phyloP scores from a whole-genome alignment of 179 eudicot genomes.

The Silene noctiflora region DNA sequence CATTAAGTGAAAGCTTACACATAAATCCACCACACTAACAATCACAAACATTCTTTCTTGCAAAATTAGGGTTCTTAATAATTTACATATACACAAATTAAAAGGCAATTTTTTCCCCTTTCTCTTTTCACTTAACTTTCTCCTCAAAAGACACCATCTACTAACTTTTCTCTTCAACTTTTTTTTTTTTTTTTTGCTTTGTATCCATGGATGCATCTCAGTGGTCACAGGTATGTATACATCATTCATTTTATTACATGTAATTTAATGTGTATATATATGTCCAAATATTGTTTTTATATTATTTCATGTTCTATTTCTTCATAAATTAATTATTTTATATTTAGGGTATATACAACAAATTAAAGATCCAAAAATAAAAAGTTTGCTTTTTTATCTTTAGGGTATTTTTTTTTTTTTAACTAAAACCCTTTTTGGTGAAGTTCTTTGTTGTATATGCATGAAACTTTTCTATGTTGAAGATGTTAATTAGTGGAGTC shows the following conservation, averaged over 20 bases:
- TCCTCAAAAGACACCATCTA: conserved; percentile 38
- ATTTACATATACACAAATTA: conserved; percentile 18
- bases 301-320: neutral
- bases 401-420: neutral
- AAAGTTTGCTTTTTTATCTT: conserved; percentile 14
- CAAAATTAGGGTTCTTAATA: conserved; percentile 35
- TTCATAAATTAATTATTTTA: neutral
- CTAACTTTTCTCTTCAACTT: conserved; percentile 27
- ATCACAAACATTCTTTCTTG: conserved; percentile 44
- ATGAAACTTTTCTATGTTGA: conserved; percentile 34
- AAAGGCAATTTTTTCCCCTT: conserved; percentile 13
- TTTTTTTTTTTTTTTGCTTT: conserved; percentile 15
- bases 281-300: neutral
- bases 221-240: conserved; percentile 58
- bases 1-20: conserved; percentile 38
- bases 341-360: conserved; percentile 20
- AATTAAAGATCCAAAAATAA: conserved; percentile 18
- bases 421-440: conserved; percentile 25
- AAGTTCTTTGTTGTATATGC: conserved; percentile 33
- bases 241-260: neutral
- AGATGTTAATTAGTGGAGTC: conserved; percentile 37
- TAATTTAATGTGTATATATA: neutral
- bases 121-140: conserved; percentile 20
- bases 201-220: conserved; percentile 65
- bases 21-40: conserved; percentile 41